Conservation (phyloP, 805 yeast genomes). For the Crinitomyces ghanaensis region DNA sequence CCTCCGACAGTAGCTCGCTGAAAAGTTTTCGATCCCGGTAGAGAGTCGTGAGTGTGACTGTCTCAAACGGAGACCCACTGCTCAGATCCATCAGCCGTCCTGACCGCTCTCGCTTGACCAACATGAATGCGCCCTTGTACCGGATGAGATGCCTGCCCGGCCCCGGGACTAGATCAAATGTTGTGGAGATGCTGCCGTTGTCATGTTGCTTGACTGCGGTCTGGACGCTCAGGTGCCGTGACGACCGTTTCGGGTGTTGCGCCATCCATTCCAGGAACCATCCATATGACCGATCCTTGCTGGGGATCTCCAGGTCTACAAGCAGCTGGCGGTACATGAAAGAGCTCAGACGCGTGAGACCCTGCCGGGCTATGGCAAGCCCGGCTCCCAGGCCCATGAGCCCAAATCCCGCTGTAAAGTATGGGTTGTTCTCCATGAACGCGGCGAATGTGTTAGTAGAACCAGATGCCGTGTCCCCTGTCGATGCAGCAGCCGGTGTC, state of each 20-base stretch:
- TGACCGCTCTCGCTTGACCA: slow-evolving; percentile 81
- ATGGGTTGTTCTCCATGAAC: slow-evolving; percentile 60
- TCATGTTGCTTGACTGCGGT: slow-evolving; percentile 81
- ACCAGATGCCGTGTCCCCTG: no score
- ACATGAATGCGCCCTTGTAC: slow-evolving; percentile 79
- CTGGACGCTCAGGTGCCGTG: slow-evolving; percentile 83
- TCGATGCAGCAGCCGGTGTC: no score
- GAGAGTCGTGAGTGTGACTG: slow-evolving; percentile 85
- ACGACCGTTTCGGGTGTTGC: slow-evolving; percentile 56
- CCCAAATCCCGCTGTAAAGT: slow-evolving; percentile 98
- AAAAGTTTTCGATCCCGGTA: slow-evolving; percentile 70
- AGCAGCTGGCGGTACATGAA: slow-evolving; percentile 71
- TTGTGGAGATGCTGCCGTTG: slow-evolving; percentile 81
- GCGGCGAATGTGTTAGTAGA: slow-evolving; percentile 1
- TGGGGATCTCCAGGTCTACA: slow-evolving; percentile 87
- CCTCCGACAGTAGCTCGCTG: slow-evolving; percentile 63
- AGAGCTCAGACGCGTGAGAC: slow-evolving; percentile 48
- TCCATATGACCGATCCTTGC: slow-evolving; percentile 82
- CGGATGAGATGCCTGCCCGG: slow-evolving; percentile 87
- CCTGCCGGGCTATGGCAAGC: slow-evolving; percentile 65
- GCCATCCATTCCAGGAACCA: slow-evolving; percentile 99
- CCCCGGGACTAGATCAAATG: slow-evolving; percentile 88
- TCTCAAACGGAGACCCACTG: slow-evolving; percentile 89
- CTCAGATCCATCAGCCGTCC: slow-evolving; percentile 81
- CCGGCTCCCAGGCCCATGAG: slow-evolving; percentile 90